These are phyloP conservation scores for Exserohilum turcica DNA, from an alignment of 2,329 filamentous ascomycete species.

Conservation along the genomic window DNA sequence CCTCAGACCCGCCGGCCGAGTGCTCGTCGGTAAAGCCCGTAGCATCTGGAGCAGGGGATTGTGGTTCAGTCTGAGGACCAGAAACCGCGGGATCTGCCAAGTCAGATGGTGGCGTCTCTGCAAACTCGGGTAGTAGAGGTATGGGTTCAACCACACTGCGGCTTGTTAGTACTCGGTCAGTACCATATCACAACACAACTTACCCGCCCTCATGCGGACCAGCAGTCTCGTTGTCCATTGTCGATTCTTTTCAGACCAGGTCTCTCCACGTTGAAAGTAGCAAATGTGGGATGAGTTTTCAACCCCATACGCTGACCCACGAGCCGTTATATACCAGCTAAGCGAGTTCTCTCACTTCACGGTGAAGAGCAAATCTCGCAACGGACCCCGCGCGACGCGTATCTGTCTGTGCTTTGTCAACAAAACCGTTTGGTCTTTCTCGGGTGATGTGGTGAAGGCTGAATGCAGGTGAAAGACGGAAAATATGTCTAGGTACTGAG, in stretches of 20 bases:
- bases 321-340: too few relatives aligned
- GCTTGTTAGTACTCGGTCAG: neutral
- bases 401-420: too few relatives aligned
- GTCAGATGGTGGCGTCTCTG: neutral
- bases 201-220: neutral
- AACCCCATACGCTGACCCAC: too few relatives aligned
- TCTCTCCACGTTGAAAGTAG: too few relatives aligned
- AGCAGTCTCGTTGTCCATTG: neutral
- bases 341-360: too few relatives aligned
- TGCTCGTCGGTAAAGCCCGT: neutral
- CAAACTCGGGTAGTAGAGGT: neutral
- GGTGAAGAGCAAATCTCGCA: too few relatives aligned
- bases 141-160: neutral
- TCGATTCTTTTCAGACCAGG: neutral
- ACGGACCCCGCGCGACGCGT: too few relatives aligned
- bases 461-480: too few relatives aligned
- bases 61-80: neutral
- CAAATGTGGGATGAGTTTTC: too few relatives aligned
- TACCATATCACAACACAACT: neutral
- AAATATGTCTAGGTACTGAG: too few relatives aligned
- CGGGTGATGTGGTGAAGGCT: too few relatives aligned
- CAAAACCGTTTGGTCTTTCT: too few relatives aligned
- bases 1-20: neutral
- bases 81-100: neutral
- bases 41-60: neutral